These are phyloP conservation scores for Neurospora hispaniola DNA, from an alignment of 495 filamentous ascomycete genomes.

Conservation along the genomic window DNA sequence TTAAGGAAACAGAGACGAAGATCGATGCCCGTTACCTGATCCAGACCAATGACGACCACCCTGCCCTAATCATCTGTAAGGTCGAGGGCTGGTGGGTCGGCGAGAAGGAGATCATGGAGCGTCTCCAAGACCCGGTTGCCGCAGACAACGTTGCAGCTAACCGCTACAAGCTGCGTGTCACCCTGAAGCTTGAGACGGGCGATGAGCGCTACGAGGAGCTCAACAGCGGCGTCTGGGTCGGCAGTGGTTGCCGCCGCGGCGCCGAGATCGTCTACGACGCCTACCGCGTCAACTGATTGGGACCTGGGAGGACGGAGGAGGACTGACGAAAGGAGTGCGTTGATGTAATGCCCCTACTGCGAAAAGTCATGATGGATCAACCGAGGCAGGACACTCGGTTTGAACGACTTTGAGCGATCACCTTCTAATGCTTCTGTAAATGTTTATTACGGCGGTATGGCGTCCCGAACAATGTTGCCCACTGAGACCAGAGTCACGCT, in stretches of 20 bases:
- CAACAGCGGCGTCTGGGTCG: constrained; percentile 18
- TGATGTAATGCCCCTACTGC: background rate
- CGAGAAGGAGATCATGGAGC: constrained; percentile 21
- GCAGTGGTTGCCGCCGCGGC: constrained; percentile 18
- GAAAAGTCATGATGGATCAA: background rate
- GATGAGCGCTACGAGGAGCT: constrained; percentile 18
- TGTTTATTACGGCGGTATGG: background rate
- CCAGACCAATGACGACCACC: constrained; percentile 21
- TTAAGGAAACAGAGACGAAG: constrained; percentile 16
- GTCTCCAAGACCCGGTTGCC: constrained; percentile 19
- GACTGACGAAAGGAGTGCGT: background rate
- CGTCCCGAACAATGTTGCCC: background rate
- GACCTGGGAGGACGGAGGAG: background rate
- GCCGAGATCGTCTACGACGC: constrained; percentile 26
- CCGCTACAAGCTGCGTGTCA: constrained; percentile 19
- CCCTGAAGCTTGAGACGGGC: constrained; percentile 21
- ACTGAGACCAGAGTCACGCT: background rate
- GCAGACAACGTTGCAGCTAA: constrained; percentile 20
- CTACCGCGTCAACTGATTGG: constrained; percentile 17
- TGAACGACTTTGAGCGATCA: background rate
- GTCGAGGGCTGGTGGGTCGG: constrained; percentile 22
- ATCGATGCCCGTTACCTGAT: constrained; percentile 20
- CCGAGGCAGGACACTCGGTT: background rate
- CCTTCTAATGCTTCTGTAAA: constrained; percentile 1
- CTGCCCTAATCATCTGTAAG: constrained; percentile 20